These are phyloP conservation scores for Trypanosoma cruzi DNA, from an alignment of 208 protist species.

Conservation along the genomic window DNA sequence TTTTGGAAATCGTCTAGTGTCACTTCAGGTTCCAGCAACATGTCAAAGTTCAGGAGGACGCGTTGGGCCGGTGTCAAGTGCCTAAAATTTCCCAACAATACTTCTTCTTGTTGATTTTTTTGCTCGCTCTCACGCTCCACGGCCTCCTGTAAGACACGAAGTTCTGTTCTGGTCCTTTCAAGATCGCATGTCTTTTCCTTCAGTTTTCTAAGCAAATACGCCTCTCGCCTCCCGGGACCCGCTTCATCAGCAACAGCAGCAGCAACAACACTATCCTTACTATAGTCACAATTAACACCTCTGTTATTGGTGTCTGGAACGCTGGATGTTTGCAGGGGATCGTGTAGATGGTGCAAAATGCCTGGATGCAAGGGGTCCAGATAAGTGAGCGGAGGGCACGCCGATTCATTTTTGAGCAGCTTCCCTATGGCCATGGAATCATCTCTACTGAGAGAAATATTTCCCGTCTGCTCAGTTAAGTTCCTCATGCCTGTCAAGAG, in stretches of 20 bases:
- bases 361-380: constrained; percentile 1
- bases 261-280: constrained; percentile 1
- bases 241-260: background rate
- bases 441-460: background rate
- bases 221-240: constrained; percentile 5
- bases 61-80: constrained; percentile 34
- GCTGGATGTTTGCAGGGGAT: background rate
- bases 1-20: constrained; percentile 10
- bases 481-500: background rate
- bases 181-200: constrained; percentile 24
- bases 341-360: constrained; percentile 4
- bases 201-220: constrained; percentile 26
- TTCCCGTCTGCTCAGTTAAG: background rate
- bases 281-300: background rate
- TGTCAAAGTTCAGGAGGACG: constrained; percentile 39
- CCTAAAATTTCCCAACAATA: constrained; percentile 8
- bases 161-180: constrained; percentile 18
- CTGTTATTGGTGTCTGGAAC: background rate
- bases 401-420: background rate
- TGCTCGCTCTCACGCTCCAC: constrained; percentile 7
- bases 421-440: background rate
- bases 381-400: background rate
- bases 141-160: constrained; percentile 15
- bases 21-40: constrained; percentile 25
- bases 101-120: background rate